Percentiles rank a stretch among this genome's conserved stretches.
Conservation (phyloP, 192 early-diverging fungal species). For the Backusella westeae region DNA sequence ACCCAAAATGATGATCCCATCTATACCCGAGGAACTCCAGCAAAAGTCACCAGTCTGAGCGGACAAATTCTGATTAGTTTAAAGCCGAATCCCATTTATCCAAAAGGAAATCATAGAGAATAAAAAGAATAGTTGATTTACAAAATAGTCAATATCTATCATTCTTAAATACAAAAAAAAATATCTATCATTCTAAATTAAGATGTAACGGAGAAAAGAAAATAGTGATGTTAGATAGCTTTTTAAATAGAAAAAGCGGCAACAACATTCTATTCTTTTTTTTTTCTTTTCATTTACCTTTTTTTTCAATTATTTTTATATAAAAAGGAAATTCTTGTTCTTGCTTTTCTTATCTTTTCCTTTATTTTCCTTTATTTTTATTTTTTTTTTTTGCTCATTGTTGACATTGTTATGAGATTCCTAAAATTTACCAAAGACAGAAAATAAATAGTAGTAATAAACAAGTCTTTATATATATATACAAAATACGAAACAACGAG, state of each 20-base stretch:
- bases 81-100: neutral
- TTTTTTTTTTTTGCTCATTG: neutral
- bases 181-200: neutral
- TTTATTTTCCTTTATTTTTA: neutral
- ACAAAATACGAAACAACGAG: neutral
- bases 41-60: neutral
- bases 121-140: conserved; percentile 5
- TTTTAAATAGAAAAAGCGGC: neutral
- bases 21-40: neutral
- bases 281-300: neutral
- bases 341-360: neutral
- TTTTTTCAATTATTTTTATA: neutral
- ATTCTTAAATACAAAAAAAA: too few relatives aligned
- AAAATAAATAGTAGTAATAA: neutral
- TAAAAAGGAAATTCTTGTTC: neutral
- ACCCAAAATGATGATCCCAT: conserved; percentile 18
- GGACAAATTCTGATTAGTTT: neutral
- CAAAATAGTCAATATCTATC: neutral
- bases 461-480: neutral
- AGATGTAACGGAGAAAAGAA: neutral
- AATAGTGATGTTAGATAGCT: neutral
- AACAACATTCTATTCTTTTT: neutral
- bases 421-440: neutral
- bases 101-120: neutral
- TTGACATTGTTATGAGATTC: neutral